These are phyloP conservation scores for Pyrus hybrid DNA, from an alignment of 331 rosid genomes.

Conservation along the genomic window DNA sequence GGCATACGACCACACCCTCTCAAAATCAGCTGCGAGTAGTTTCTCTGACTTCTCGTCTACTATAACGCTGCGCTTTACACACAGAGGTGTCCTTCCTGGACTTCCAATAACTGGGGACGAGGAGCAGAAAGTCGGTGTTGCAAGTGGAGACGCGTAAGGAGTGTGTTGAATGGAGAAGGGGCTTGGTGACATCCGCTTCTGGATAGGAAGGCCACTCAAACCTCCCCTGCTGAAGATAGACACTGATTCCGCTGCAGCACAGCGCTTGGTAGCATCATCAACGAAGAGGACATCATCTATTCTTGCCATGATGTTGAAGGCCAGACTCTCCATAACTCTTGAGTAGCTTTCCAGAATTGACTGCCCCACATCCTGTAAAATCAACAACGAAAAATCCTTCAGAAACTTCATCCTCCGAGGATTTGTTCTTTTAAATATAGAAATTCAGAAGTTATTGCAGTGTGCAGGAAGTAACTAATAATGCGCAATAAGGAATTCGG, in stretches of 20 bases:
- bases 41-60: slow-evolving; percentile 34
- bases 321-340: slow-evolving; percentile 93
- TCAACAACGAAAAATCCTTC: neutral
- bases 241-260: slow-evolving; percentile 56
- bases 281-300: slow-evolving; percentile 81
- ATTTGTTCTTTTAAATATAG: neutral
- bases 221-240: slow-evolving; percentile 66
- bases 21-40: slow-evolving; percentile 38
- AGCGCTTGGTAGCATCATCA: slow-evolving; percentile 71
- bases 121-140: slow-evolving; percentile 73
- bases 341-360: slow-evolving; percentile 96
- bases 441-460: neutral
- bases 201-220: slow-evolving; percentile 71
- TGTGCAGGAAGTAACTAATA: too few relatives aligned
- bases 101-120: slow-evolving; percentile 64
- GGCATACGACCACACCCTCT: slow-evolving; percentile 68
- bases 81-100: slow-evolving; percentile 58
- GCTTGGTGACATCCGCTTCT: slow-evolving; percentile 79
- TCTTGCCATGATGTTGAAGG: slow-evolving; percentile 89
- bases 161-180: slow-evolving; percentile 84
- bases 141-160: slow-evolving; percentile 77
- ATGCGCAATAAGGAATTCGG: neutral
- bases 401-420: neutral
- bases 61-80: slow-evolving; percentile 37
- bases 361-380: slow-evolving; percentile 88